These are phyloP conservation scores for Panellus pusillus DNA, from an alignment of 768 basidiomycete species.

Conservation along the genomic window DNA sequence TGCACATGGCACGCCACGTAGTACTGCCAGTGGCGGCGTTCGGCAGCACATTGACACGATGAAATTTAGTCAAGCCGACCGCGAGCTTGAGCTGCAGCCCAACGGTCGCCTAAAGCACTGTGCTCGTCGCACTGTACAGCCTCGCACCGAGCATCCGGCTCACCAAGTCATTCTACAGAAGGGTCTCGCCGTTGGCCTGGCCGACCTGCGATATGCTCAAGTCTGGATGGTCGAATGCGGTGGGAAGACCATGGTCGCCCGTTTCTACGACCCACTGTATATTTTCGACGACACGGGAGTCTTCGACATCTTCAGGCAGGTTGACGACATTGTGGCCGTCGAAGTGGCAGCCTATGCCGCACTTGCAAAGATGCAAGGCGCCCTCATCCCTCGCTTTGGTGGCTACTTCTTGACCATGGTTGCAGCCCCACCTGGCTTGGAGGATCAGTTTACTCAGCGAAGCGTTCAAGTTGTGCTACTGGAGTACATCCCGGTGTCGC, in stretches of 20 bases:
- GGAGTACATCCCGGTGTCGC: neutral
- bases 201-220: neutral
- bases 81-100: too few species aligned
- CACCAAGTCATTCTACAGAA: neutral
- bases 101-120: neutral
- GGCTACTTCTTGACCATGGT: neutral
- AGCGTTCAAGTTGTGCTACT: neutral
- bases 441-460: neutral
- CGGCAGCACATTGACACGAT: too few species aligned
- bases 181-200: neutral
- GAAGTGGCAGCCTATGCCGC: neutral
- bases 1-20: too few species aligned
- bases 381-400: neutral
- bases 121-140: neutral
- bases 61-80: too few species aligned
- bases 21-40: too few species aligned
- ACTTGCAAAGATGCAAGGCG: neutral
- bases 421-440: neutral
- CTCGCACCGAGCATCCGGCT: neutral
- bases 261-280: neutral
- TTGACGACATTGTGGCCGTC: neutral
- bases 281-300: neutral
- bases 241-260: neutral
- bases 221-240: slow-evolving; percentile 1
- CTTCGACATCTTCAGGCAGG: neutral